These are phyloP conservation scores for Clarireedia sp. DNA, from an alignment of 2,329 filamentous ascomycete species.

Conservation along the genomic window DNA sequence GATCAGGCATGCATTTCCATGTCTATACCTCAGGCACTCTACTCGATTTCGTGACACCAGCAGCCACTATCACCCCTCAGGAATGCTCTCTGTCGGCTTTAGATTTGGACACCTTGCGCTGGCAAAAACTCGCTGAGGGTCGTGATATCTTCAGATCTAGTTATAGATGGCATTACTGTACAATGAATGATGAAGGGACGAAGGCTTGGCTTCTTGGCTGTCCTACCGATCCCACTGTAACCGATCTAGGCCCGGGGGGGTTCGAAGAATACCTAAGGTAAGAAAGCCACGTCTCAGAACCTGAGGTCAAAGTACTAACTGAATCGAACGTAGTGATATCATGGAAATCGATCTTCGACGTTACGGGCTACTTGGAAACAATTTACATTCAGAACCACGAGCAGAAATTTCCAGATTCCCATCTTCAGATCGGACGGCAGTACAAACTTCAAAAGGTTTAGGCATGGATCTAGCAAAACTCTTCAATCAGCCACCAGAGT, in stretches of 20 bases:
- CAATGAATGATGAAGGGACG: slow-evolving; percentile 87
- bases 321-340: slow-evolving; percentile 54
- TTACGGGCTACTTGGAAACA: slow-evolving; percentile 84
- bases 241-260: slow-evolving; percentile 58
- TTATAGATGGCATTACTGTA: slow-evolving; percentile 98
- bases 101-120: slow-evolving; percentile 78
- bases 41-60: slow-evolving; percentile 89
- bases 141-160: slow-evolving; percentile 84
- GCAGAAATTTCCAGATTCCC: slow-evolving; percentile 42
- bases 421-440: slow-evolving; percentile 35
- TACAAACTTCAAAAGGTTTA: slow-evolving; percentile 58
- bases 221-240: slow-evolving; percentile 60
- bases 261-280: slow-evolving; percentile 78
- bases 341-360: slow-evolving; percentile 87
- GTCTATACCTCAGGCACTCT: slow-evolving; percentile 88
- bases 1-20: slow-evolving; percentile 89
- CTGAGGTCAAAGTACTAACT: slow-evolving; percentile 14
- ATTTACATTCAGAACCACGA: slow-evolving; percentile 49
- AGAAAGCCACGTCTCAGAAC: slow-evolving; percentile 17
- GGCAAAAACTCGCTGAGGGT: slow-evolving; percentile 92
- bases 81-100: slow-evolving; percentile 88
- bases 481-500: slow-evolving; percentile 80
- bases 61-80: slow-evolving; percentile 73
- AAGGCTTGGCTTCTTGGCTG: slow-evolving; percentile 97
- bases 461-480: slow-evolving; percentile 78